Base-by-base conservation (phyloP, 2,329 filamentous ascomycete species). In the Botrytis porri region DNA sequence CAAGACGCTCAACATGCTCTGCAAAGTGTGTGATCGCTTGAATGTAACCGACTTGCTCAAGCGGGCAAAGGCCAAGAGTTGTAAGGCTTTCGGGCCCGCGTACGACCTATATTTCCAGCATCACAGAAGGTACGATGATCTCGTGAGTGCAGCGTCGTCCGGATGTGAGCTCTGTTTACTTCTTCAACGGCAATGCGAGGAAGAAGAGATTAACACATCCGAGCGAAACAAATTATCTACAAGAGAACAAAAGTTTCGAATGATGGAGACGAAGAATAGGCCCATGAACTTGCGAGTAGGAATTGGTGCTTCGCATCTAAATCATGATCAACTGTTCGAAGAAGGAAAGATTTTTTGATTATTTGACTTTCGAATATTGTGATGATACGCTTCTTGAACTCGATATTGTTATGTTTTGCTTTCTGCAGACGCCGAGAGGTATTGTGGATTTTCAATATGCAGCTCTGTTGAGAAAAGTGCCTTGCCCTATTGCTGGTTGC, bases 11-110 rank as follows among this genome's bases (percentile, higher is more conserved):
- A 60, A 37, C 5, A 60, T 60, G 59, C 59, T 37, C 0, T 60
- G 59, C 22, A 25, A 37, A 60, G 1, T 60, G 22, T 60, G 59
- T 37, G 59, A 60, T 37, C 6, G 32, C 32, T 60, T 60, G 32
- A 60, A 60, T 37, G 59, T 25, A 7, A 25, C 59, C 10, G 32
- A 60, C 10, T 20, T 60, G 3, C 32, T 60, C 10, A 25, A 60
- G 32, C 20, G 4, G 35, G 59, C 32, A 6, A 60, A 35, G 35
- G 57, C 57, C 9, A 22, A 35, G 22, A 59, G 18, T 59, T 16
- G 6, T 32, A 18, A 32, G 5, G 1, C 0, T 20, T 59, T 10
- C 16, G 4, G 12, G 7, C 0, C 4, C 5, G n/a, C 18, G 8
- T n/a, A 32, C 18, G 20, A 37, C 20, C 18, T 25, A 0, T 14